A percentile compares a stretch with the other conserved stretches of the same genome.
phyloP scores from a whole-genome alignment of 2,329 filamentous ascomycete genomes.

The Aspergillus sp. region DNA sequence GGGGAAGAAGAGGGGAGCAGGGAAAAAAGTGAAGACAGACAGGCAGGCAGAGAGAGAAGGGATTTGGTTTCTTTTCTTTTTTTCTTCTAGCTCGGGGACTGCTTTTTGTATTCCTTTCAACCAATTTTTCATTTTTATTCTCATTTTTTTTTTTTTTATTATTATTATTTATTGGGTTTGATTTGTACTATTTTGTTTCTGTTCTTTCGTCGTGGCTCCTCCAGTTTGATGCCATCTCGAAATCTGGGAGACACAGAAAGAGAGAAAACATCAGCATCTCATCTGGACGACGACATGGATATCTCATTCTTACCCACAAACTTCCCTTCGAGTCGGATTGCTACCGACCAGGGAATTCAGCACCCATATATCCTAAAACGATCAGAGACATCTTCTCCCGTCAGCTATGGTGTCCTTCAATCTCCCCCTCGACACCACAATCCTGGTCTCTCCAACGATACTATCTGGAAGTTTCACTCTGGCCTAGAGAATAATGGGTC shows the following conservation, averaged over 20 bases:
- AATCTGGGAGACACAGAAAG: neutral
- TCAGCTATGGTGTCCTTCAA: conserved; percentile 9
- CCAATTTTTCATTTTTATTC: neutral
- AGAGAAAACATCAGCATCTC: neutral
- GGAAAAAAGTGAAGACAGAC: no score
- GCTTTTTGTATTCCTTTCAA: neutral
- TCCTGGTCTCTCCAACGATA: conserved; percentile 10
- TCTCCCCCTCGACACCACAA: conserved; percentile 9
- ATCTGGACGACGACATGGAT: conserved; percentile 16
- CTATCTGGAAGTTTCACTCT: neutral
- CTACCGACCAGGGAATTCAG: conserved; percentile 18
- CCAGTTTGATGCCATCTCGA: no score
- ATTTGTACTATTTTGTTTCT: neutral
- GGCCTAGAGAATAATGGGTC: no score
- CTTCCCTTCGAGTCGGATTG: conserved; percentile 14
- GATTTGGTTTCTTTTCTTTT: no score
- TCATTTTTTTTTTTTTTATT: neutral
- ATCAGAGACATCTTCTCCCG: conserved; percentile 10
- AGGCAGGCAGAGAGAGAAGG: no score
- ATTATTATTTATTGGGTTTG: neutral
- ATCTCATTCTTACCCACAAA: conserved; percentile 12
- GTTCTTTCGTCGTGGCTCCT: neutral
- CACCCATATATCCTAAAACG: conserved; percentile 12
- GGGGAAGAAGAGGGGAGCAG: no score
- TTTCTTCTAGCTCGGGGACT: no score